These are phyloP conservation scores for Pyronema domesticum DNA, from an alignment of 495 filamentous ascomycete species.

Conservation along the genomic window DNA sequence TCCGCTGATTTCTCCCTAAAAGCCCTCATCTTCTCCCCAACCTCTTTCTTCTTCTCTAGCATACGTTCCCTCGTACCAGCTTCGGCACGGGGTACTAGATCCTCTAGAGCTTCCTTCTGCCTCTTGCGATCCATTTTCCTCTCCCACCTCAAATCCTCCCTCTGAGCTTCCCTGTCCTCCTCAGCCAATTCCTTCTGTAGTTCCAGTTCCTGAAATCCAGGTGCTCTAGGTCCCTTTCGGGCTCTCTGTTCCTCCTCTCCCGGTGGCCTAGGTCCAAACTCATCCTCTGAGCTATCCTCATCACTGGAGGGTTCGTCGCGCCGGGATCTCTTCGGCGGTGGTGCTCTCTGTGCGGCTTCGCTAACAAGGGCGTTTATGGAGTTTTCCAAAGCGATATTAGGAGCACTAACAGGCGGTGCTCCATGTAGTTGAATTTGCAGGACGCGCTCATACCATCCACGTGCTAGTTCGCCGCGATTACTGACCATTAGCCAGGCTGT, in stretches of 20 bases:
- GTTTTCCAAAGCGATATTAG: neutral
- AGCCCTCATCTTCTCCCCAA: conserved; percentile 38
- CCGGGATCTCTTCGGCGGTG: neutral
- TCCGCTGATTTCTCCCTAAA: conserved; percentile 44
- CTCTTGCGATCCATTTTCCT: conserved; percentile 43
- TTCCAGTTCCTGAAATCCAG: conserved; percentile 55
- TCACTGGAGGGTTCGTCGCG: conserved; percentile 12
- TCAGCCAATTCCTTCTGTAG: conserved; percentile 30
- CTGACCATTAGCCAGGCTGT: conserved; percentile 29
- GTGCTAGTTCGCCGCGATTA: conserved; percentile 81
- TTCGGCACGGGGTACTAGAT: conserved; percentile 67
- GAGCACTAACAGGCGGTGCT: neutral
- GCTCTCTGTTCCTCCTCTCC: conserved; percentile 21
- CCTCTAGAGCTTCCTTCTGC: conserved; percentile 52
- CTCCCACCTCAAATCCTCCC: conserved; percentile 38
- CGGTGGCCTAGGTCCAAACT: conserved; percentile 56
- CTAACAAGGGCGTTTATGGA: neutral
- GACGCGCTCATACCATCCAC: conserved; percentile 83
- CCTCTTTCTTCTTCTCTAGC: conserved; percentile 58
- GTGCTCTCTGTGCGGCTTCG: neutral
- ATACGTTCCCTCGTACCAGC: conserved; percentile 67
- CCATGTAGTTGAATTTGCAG: conserved; percentile 2
- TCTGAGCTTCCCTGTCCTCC: conserved; percentile 36
- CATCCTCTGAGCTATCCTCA: conserved; percentile 29
- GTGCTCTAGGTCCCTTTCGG: conserved; percentile 52